Conservation (phyloP, 2,329 filamentous ascomycete species). For the Fusarium vanettenii region DNA sequence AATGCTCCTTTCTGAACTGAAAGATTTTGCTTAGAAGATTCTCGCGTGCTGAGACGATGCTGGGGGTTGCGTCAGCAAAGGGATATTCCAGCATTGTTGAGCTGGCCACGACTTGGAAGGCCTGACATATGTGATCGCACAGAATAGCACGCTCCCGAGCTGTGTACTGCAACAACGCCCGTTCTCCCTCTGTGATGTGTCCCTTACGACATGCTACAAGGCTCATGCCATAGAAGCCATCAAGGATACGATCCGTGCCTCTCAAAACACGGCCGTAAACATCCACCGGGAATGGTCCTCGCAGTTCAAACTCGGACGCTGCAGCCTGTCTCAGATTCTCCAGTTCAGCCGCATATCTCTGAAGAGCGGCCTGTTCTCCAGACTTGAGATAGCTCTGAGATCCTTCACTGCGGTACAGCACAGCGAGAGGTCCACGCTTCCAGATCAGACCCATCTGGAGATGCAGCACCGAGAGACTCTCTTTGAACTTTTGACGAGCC, state of each 20-base stretch:
- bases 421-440: conserved; percentile 89
- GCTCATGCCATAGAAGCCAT: conserved; percentile 96
- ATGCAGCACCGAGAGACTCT: conserved; percentile 88
- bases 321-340: conserved; percentile 80
- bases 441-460: conserved; percentile 95
- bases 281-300: conserved; percentile 83
- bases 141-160: conserved; percentile 81
- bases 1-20: conserved; percentile 79
- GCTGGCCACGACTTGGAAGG: conserved; percentile 86
- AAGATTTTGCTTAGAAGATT: conserved; percentile 87
- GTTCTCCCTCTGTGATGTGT: conserved; percentile 81
- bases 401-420: conserved; percentile 70
- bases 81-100: conserved; percentile 96
- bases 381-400: conserved; percentile 74
- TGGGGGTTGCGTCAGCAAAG: conserved; percentile 87
- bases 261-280: conserved; percentile 80
- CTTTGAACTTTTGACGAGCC: conserved; percentile 86
- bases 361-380: conserved; percentile 12
- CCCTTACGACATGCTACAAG: conserved; percentile 87
- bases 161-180: conserved; percentile 82
- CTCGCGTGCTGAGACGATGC: conserved; percentile 83
- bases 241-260: conserved; percentile 84
- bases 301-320: conserved; percentile 85
- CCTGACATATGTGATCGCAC: conserved; percentile 89
- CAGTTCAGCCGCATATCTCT: conserved; percentile 66